Percentiles rank a stretch among this genome's conserved stretches.
Evolutionary conservation across 495 filamentous ascomycete species (phyloP).

Genomic region (Neurospora sp.): DNA sequence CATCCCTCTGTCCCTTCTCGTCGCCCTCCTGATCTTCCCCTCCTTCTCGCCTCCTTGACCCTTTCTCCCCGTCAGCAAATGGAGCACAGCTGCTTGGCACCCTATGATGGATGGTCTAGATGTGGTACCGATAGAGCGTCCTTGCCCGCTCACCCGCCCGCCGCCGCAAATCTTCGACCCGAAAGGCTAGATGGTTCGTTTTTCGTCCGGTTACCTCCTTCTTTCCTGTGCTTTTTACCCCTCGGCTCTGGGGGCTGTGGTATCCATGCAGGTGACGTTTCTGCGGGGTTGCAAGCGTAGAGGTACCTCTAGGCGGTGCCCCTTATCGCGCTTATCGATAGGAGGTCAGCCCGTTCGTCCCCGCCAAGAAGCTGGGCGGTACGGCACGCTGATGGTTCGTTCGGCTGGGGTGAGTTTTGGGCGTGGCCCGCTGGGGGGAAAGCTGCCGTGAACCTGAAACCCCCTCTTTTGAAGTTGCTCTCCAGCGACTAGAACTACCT

Average conservation of each 20-base stretch:
- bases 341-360: background rate
- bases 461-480: background rate
- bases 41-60: background rate
- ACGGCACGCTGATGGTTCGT: background rate
- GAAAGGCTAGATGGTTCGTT: too few relatives aligned
- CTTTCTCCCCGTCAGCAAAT: background rate
- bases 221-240: background rate
- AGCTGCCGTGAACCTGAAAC: conserved; percentile 2
- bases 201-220: background rate
- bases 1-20: background rate
- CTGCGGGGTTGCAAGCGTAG: background rate
- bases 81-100: background rate
- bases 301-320: background rate
- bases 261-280: background rate
- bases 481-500: background rate
- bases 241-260: background rate
- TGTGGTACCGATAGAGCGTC: background rate
- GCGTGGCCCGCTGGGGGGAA: background rate
- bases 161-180: background rate
- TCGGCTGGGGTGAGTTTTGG: background rate
- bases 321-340: background rate
- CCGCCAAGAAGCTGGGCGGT: background rate
- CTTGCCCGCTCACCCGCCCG: background rate
- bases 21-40: background rate
- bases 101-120: background rate